Evolutionary conservation across 169 alveolate species (phyloP), one percentile per base, ranked within the genome.

Genomic region (Plasmodium berghei): DNA sequence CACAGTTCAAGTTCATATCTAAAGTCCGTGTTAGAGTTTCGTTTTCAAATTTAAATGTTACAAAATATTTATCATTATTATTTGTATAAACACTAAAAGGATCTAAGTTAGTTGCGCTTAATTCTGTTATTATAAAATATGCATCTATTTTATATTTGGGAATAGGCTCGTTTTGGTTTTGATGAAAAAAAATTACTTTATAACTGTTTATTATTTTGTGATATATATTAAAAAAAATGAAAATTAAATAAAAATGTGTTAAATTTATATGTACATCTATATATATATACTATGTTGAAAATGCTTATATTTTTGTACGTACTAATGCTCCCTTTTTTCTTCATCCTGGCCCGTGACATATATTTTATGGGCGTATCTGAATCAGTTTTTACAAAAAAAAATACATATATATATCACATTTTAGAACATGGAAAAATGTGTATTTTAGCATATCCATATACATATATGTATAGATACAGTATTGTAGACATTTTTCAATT

Each of bases 1-100:
- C 91, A 54, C 20, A 85, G 46, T 85, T 71, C 49, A 85, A 55
- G 45, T 73, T 48, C 91, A 85, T 85, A 63, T 85, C 74, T 72
- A 71, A 24, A 24, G 91, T 85, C 40, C 91, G 45, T 14, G 49
- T 63, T 59, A 85, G 59, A 45, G 42, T 69, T 28, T 85, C 91
- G 49, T 85, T 69, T 64, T 85, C 91, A 48, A 85, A 85, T 55
- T 69, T 69, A 73, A 70, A 85, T 20, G 91, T 14, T 9, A 85
- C 74, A 62, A 58, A 85, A 48, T 85, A 85, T 59, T 70, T 85
- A 46, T 85, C 86, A 18, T 54, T 12, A 69, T 8, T 46, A 24
- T 71, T 28, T 48, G 64, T 9, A 28, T 46, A 34, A 16, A 16
- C n/a, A 45, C 54, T 34, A 22, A 24, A 45, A 52, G 9, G 6